Evolutionary conservation across 257 asterid species (phyloP), one percentile per base, ranked within the genome.

Genomic region (Craterostigma plantagineum): DNA sequence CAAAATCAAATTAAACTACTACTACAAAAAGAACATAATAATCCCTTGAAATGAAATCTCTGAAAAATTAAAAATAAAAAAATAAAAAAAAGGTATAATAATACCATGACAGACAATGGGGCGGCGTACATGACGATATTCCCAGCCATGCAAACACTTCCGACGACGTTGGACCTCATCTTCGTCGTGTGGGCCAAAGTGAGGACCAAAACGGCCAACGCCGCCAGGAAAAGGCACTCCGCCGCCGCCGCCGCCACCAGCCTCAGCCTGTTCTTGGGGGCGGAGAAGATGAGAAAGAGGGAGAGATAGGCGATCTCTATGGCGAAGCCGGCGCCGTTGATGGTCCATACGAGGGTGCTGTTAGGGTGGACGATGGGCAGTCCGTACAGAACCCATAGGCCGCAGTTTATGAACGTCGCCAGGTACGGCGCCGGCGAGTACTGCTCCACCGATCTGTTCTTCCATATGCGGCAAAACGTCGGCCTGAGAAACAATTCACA

Each of bases 121-220:
- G 87, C 27, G 18, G 82, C 87, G 50, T 76, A 76, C 87, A 72
- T 76, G 58, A 69, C 11, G 36, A 66, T 64, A 34, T 72, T 72
- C 3, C 76, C 74, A 9, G 43, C 76, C 76, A 69, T 63, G 72
- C 74, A 63, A 40, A 72, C 53, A 40, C 76, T 61, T 9, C 87
- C 87, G 4, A 72, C 72, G 34, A 76, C 57, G 9, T 53, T 23
- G 4, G 76, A 54, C 14, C 87, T 58, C 43, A 61, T 64, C 18
- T 66, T 76, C 1, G 60, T 49, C 0, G 64, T 59, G 46, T 54
- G 87, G 6, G 64, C 76, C 3, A 69, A 36, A 5, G 44, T 56
- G 3, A 76, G 60, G 7, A 76, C 70, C 9, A 55, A 41, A 0
- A 61, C 11, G 4, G 67, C 73, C 13, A 76, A 60, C 37, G 35